Evolutionary conservation across 176 grass and related monocot genomes (phyloP).

Genomic region (Rhynchospora pubera): DNA sequence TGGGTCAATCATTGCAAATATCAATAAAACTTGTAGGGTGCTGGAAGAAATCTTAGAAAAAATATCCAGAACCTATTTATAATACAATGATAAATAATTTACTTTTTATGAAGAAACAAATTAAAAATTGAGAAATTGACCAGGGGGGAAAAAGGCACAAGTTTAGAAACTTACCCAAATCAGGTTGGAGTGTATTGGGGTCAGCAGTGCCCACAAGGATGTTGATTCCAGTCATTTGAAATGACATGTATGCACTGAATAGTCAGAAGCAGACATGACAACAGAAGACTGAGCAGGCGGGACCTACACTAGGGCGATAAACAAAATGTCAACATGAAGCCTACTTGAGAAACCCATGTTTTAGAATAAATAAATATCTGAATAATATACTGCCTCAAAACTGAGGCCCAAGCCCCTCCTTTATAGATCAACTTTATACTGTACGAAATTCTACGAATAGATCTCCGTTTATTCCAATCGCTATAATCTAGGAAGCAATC

Average conservation of each 20-base stretch:
- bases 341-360: no score
- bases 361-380: no score
- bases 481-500: no score
- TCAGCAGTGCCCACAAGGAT: conserved; percentile 69
- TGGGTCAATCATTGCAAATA: background rate
- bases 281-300: conserved; percentile 29
- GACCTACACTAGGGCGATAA: no score
- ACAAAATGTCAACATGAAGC: no score
- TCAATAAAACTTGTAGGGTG: background rate
- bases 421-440: no score
- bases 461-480: no score
- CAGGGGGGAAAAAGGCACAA: background rate
- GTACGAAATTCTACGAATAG: no score
- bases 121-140: background rate
- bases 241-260: conserved; percentile 97
- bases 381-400: no score
- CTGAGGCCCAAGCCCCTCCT: no score
- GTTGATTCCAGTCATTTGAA: conserved; percentile 96
- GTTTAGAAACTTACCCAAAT: conserved; percentile 42
- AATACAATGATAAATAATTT: background rate
- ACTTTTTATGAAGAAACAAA: background rate
- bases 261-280: conserved; percentile 95
- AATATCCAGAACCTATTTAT: background rate
- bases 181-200: conserved; percentile 77
- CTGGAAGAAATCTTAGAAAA: background rate